Conservation (phyloP, 495 filamentous ascomycete species). For the Penicillium longicatenatum region DNA sequence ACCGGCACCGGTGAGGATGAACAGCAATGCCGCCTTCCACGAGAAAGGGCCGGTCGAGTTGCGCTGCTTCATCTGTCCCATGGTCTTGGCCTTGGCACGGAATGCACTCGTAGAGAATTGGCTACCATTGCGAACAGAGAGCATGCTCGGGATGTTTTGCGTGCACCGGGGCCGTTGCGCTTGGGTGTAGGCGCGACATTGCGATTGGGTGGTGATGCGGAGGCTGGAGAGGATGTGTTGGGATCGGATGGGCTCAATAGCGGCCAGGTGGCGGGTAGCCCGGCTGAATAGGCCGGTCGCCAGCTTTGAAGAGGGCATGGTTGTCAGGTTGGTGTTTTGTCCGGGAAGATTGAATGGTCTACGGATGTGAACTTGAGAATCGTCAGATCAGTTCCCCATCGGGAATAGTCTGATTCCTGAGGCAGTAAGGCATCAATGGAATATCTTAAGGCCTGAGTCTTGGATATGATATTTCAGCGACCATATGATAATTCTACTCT, state of each 20-base stretch:
- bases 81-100: constrained; percentile 36
- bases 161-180: constrained; percentile 28
- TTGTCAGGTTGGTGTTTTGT: constrained; percentile 6
- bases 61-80: constrained; percentile 46
- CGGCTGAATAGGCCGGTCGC: constrained; percentile 30
- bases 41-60: constrained; percentile 71
- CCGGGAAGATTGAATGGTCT: constrained; percentile 12
- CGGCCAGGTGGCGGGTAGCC: constrained; percentile 22
- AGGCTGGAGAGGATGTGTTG: constrained; percentile 23
- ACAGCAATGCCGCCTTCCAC: constrained; percentile 83
- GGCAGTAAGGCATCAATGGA: constrained; percentile 6
- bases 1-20: constrained; percentile 73
- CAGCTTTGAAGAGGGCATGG: constrained; percentile 30
- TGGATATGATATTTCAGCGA: too few relatives aligned
- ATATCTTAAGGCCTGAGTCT: background rate
- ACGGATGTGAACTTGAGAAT: constrained; percentile 23
- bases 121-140: constrained; percentile 18
- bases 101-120: constrained; percentile 37
- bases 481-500: background rate
- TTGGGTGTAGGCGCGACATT: constrained; percentile 32
- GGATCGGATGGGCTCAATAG: constrained; percentile 25
- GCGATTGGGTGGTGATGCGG: constrained; percentile 22
- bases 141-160: constrained; percentile 15
- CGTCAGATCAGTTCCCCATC: constrained; percentile 27
- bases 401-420: constrained; percentile 23